These are phyloP conservation scores for Penicillium corylophilum DNA, from an alignment of 2,329 filamentous ascomycete genomes.

Conservation along the genomic window DNA sequence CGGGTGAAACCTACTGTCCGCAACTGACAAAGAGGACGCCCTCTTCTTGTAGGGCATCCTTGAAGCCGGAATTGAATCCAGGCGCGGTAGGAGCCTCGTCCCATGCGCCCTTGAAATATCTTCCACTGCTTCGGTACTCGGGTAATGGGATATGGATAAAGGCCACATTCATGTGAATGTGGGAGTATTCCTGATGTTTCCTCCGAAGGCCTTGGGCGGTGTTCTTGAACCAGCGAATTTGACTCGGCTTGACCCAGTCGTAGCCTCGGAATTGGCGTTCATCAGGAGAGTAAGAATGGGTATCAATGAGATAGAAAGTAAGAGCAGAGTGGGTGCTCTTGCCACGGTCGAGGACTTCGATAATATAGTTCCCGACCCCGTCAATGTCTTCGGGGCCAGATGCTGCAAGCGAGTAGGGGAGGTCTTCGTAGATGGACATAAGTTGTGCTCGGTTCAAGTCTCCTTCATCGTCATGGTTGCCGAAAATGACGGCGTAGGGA, in stretches of 20 bases:
- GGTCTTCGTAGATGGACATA: slow-evolving; percentile 80
- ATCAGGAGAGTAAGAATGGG: slow-evolving; percentile 87
- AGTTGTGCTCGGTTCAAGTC: slow-evolving; percentile 72
- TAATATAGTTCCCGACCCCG: slow-evolving; percentile 90
- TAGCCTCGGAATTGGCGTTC: slow-evolving; percentile 88
- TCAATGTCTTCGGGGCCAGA: slow-evolving; percentile 81
- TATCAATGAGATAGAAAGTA: slow-evolving; percentile 92
- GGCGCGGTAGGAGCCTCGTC: slow-evolving; percentile 85
- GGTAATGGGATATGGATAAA: slow-evolving; percentile 97
- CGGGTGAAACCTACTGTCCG: slow-evolving; percentile 71
- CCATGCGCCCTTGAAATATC: slow-evolving; percentile 68
- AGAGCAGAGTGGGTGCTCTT: slow-evolving; percentile 81
- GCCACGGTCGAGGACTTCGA: slow-evolving; percentile 82
- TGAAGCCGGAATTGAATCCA: slow-evolving; percentile 87
- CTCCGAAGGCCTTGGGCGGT: slow-evolving; percentile 73
- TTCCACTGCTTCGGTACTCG: slow-evolving; percentile 69
- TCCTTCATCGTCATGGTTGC: slow-evolving; percentile 95
- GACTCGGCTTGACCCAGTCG: slow-evolving; percentile 92
- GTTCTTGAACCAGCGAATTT: slow-evolving; percentile 90
- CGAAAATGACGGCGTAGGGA: slow-evolving; percentile 91
- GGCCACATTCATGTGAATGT: slow-evolving; percentile 90
- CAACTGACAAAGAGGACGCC: slow-evolving; percentile 84
- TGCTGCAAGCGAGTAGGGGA: slow-evolving; percentile 86
- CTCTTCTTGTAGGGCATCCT: slow-evolving; percentile 81
- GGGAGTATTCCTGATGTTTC: slow-evolving; percentile 78